Conservation (phyloP, 352 stramenopile species). For the Blastocystis sp. region DNA sequence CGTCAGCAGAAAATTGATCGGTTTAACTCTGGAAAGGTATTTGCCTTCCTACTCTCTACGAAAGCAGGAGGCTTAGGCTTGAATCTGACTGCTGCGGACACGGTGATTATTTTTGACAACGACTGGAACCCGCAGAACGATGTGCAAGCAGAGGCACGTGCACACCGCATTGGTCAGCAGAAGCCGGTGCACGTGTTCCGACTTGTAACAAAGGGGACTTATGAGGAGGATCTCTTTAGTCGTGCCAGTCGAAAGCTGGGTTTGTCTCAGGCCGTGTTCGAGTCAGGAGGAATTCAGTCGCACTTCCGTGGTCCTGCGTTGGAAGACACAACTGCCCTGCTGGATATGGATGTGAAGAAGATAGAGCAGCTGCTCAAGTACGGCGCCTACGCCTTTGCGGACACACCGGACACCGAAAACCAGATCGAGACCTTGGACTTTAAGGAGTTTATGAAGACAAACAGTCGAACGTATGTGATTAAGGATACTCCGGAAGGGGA, state of each 20-base stretch:
- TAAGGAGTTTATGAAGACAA: slow-evolving; percentile 58
- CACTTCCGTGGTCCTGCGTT: slow-evolving; percentile 25
- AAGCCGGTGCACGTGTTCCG: slow-evolving; percentile 99
- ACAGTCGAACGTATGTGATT: slow-evolving; percentile 43
- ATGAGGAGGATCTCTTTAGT: slow-evolving; percentile 99
- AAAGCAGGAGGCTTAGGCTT: slow-evolving; percentile 91
- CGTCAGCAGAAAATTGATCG: slow-evolving; percentile 94
- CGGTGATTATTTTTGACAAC: slow-evolving; percentile 81
- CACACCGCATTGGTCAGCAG: slow-evolving; percentile 97
- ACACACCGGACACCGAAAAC: slow-evolving; percentile 72
- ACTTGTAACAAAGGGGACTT: slow-evolving; percentile 95
- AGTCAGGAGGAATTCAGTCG: slow-evolving; percentile 9
- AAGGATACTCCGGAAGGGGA: slow-evolving; percentile 11
- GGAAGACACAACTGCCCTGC: slow-evolving; percentile 76
- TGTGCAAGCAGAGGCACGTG: slow-evolving; percentile 90
- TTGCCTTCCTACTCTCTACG: slow-evolving; percentile 91
- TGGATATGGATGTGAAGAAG: slow-evolving; percentile 86
- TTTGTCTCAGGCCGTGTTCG: slow-evolving; percentile 87
- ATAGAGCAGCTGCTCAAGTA: slow-evolving; percentile 97
- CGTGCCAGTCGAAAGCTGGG: slow-evolving; percentile 94
- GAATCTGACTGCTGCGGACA: slow-evolving; percentile 81
- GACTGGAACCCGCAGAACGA: slow-evolving; percentile 90
- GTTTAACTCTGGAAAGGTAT: slow-evolving; percentile 90
- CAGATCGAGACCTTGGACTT: slow-evolving; percentile 76
- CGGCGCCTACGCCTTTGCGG: slow-evolving; percentile 95